Evolutionary conservation across 352 stramenopile genomes (phyloP), one percentile per base, ranked within the genome.

Genomic region (Globisporangium spiculum): DNA sequence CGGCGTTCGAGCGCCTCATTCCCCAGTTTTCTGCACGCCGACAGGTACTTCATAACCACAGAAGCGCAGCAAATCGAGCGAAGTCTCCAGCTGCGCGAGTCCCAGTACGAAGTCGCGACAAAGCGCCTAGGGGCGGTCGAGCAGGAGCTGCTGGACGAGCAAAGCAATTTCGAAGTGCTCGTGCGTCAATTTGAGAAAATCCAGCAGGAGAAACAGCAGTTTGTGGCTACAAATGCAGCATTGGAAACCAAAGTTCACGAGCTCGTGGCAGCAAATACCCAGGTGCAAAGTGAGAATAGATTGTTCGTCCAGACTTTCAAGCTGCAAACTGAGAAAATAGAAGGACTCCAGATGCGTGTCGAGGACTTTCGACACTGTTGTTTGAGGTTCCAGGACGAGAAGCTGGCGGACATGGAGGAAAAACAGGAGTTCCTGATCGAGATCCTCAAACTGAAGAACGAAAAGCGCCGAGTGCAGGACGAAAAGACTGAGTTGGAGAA

Each of bases 91-190:
- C 54, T 76, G 30, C 72, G 74, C n/a, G 68, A 77, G 34, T 60
- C 52, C 7, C 74, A 79, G 59, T 75, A 59, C 3, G 63, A 79
- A 55, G 63, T 84, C 1, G 78, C 80, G 41, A 59, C 84, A 2
- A 89, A 91, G 65, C 73, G 84, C 18, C 79, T 94, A 16, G 69
- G 63, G 32, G 81, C 81, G 1, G 84, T 92, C 6, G 83, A 92
- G 55, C 68, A 77, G 34, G 83, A 94, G 26, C 67, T 94, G 1
- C 50, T 91, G 0, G 82, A 92, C 0, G 86, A 93, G 41, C 83
- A 93, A 52, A 79, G 69, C 26, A 91, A 90, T 63, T 93, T 91
- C 56, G 75, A 79, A 4, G 67, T 92, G 10, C 65, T 93, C 12
- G 83, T 89, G 24, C 68, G 74, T 38, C 84, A 92, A 52, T 73